phyloP scores from a whole-genome alignment of 73 alveolate species.

The Paramecium octaurelia region DNA sequence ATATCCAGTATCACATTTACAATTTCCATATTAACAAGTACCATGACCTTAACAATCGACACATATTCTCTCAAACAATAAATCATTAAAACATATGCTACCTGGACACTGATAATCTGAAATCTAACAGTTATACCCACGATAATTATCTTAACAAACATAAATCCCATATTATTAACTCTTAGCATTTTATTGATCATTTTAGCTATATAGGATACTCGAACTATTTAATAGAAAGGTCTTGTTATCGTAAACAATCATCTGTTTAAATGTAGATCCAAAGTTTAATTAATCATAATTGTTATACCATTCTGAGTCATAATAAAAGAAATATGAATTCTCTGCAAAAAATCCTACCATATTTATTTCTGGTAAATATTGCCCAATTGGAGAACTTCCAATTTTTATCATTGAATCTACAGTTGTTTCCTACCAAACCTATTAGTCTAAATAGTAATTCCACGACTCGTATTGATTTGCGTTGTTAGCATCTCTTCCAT shows the following conservation, averaged over 20 bases:
- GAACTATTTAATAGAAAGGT: neutral
- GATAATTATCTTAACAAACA: neutral
- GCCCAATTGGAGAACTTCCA: neutral
- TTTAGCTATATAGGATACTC: neutral
- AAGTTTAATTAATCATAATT: neutral
- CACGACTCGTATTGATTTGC: neutral
- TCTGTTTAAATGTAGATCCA: neutral
- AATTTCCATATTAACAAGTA: neutral
- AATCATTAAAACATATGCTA: neutral
- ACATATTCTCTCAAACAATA: neutral
- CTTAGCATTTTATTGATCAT: neutral
- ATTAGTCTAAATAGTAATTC: neutral
- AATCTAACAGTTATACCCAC: neutral
- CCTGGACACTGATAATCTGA: neutral
- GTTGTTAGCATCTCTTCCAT: neutral
- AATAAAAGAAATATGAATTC: neutral
- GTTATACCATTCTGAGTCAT: neutral
- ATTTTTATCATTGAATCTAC: neutral
- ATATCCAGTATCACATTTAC: constrained; percentile 4
- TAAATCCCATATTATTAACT: neutral
- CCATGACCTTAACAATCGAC: constrained; percentile 17
- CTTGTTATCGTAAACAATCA: neutral
- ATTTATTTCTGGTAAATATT: neutral
- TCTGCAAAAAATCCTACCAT: neutral
- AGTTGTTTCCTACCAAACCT: neutral